Percentiles rank a stretch among this genome's conserved stretches.
phyloP scores from a whole-genome alignment of 331 rosid species.

The Saraca asoca region DNA sequence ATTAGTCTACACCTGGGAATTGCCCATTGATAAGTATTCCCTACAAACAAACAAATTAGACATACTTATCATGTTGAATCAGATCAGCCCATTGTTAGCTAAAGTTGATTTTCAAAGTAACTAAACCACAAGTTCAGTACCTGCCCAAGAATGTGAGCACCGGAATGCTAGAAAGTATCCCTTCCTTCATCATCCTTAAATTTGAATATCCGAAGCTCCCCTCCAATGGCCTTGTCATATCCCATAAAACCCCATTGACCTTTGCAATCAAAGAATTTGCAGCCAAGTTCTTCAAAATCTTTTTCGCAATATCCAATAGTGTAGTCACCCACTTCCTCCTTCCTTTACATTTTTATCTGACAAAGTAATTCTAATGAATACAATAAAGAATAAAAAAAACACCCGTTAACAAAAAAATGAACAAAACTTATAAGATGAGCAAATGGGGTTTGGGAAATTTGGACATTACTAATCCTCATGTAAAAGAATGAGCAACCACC shows the following conservation, averaged over 20 bases:
- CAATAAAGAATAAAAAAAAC: not conserved
- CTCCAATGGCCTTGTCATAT: constrained; percentile 82
- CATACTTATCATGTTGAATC: too few relatives aligned
- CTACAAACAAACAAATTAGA: too few relatives aligned
- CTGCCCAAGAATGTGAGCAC: constrained; percentile 99
- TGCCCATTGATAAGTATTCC: too few relatives aligned
- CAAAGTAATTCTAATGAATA: constrained; percentile 52
- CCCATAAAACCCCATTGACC: constrained; percentile 89
- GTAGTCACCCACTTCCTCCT: constrained; percentile 73
- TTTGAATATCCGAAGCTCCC: constrained; percentile 63
- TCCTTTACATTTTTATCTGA: constrained; percentile 70
- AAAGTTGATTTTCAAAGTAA: not conserved
- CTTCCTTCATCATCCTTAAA: constrained; percentile 88
- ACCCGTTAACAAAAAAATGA: not conserved
- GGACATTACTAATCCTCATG: too few relatives aligned
- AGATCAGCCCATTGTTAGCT: too few relatives aligned
- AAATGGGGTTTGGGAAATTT: not conserved
- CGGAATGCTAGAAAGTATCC: constrained; percentile 97
- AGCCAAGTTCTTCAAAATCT: constrained; percentile 78
- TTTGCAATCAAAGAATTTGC: constrained; percentile 73
- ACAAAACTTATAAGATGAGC: not conserved
- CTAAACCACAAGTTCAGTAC: constrained; percentile 30
- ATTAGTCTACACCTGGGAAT: too few relatives aligned
- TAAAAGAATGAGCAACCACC: too few relatives aligned
- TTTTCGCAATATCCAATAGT: constrained; percentile 76